Evolutionary conservation across 768 basidiomycete species (phyloP), one percentile per base, ranked within the genome.

Genomic region (Russula abietina): DNA sequence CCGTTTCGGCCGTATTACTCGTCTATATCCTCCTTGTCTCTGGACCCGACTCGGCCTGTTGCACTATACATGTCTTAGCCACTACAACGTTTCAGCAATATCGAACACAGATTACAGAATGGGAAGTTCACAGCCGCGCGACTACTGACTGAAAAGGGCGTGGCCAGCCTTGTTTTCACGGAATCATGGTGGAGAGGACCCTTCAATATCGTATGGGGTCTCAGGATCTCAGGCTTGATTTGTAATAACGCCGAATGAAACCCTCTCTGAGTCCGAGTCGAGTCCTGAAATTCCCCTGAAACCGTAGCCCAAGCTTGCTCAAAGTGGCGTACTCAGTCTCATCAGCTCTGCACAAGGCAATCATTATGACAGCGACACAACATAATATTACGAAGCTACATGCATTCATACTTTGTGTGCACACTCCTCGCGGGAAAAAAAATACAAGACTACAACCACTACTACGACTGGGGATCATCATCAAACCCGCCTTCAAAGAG

Each of bases 21-120:
- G 57, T 92, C 89, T 48, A 46, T 46, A 22, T 46, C n/a, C 9
- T 91, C 91, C 22, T 88, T n/a, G n/a, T 90, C n/a, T 86, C 84
- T 58, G 84, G 84, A 17, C 77, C 50, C 4, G 57, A 41, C 51
- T 55, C 71, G 0, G 77, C 86, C 2, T 78, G 78, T 33, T 83
- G n/a, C n/a, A n/a, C n/a, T n/a, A n/a, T n/a, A n/a, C n/a, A n/a
- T n/a, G n/a, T n/a, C n/a, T n/a, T n/a, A n/a, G n/a, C n/a, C n/a
- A n/a, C 80, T 7, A 88, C 65, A 98, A 75, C 6, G 88, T 76
- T 74, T 94, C 90, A 0, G 94, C 97, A 17, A 98, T 77, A 74
- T 98, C 94, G 32, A 98, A 82, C 78, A 99, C n/a, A n/a, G n/a
- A n/a, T n/a, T n/a, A n/a, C n/a, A n/a, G n/a, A n/a, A n/a, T n/a